Percentiles rank a stretch among this genome's conserved stretches.
Conservation (phyloP, 192 early-diverging fungal species). For the Coemansia sp. region DNA sequence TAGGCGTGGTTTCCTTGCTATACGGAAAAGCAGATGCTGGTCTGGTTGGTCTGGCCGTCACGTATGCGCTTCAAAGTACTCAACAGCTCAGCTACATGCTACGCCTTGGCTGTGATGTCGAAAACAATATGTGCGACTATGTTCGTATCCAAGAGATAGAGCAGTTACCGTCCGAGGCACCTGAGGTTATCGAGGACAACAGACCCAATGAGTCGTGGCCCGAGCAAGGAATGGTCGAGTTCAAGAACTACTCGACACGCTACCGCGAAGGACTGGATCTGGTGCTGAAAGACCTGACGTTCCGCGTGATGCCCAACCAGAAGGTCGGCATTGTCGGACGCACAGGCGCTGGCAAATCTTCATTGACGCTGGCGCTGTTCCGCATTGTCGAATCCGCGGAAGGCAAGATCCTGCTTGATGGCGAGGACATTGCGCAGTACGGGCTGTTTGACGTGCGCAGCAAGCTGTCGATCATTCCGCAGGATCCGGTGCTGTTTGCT, state of each 20-base stretch:
- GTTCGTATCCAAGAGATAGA: slow-evolving; percentile 77
- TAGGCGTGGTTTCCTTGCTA: slow-evolving; percentile 66
- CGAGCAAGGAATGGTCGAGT: slow-evolving; percentile 68
- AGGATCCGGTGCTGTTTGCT: slow-evolving; percentile 70
- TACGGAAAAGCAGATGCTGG: slow-evolving; percentile 66
- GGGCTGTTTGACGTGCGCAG: slow-evolving; percentile 74
- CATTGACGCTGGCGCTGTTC: slow-evolving; percentile 74
- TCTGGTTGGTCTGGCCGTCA: slow-evolving; percentile 64
- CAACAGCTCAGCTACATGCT: slow-evolving; percentile 89
- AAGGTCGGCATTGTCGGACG: slow-evolving; percentile 62
- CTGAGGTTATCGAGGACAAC: slow-evolving; percentile 63
- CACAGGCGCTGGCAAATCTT: slow-evolving; percentile 79
- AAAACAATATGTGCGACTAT: slow-evolving; percentile 68
- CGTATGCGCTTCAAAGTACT: slow-evolving; percentile 68
- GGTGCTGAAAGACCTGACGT: slow-evolving; percentile 62
- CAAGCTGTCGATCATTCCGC: no score
- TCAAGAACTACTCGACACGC: slow-evolving; percentile 73
- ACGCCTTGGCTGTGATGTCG: slow-evolving; percentile 63
- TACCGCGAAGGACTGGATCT: slow-evolving; percentile 80
- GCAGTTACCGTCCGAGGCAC: slow-evolving; percentile 76
- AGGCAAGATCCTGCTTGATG: slow-evolving; percentile 77
- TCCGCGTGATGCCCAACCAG: slow-evolving; percentile 49
- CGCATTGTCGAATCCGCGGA: slow-evolving; percentile 64
- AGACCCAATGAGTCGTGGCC: slow-evolving; percentile 72
- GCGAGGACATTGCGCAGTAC: slow-evolving; percentile 68